Percentiles rank a stretch among this genome's conserved stretches.
Conservation (phyloP, 2,329 filamentous ascomycete genomes). For the Colletotrichum nymphaeae region DNA sequence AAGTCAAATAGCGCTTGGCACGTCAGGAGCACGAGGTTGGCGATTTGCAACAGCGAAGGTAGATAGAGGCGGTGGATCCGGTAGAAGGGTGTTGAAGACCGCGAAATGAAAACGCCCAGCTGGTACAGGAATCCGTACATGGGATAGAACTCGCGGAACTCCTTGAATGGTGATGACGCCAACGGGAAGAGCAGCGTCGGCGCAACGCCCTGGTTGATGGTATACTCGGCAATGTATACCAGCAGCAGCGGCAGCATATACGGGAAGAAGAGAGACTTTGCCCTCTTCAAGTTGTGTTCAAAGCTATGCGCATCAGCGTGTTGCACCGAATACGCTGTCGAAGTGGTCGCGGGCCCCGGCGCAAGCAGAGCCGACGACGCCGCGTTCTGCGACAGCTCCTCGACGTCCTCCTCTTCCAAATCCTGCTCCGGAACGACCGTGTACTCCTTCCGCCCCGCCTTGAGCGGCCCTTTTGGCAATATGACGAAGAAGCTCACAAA, state of each 20-base stretch:
- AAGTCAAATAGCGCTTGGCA: conserved; percentile 84
- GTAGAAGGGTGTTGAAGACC: conserved; percentile 89
- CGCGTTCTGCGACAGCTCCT: conserved; percentile 48
- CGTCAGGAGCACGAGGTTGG: conserved; percentile 79
- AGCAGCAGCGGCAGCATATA: conserved; percentile 92
- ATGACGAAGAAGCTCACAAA: conserved; percentile 86
- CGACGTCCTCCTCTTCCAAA: conserved; percentile 48
- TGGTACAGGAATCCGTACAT: conserved; percentile 97
- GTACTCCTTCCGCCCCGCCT: conserved; percentile 64
- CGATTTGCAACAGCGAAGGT: conserved; percentile 83
- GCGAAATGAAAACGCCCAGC: conserved; percentile 92
- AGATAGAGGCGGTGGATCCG: conserved; percentile 84
- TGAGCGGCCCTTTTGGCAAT: conserved; percentile 76
- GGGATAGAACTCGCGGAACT: conserved; percentile 91
- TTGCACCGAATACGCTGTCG: conserved; percentile 52
- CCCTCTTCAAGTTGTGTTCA: conserved; percentile 70
- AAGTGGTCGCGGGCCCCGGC: conserved; percentile 52
- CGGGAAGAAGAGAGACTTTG: conserved; percentile 76
- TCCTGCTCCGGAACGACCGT: conserved; percentile 60
- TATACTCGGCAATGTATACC: conserved; percentile 96
- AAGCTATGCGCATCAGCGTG: conserved; percentile 48
- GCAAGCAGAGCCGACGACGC: conserved; percentile 62
- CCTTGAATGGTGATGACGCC: conserved; percentile 77
- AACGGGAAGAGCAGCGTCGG: conserved; percentile 92
- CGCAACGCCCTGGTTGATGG: conserved; percentile 94